Conservation (phyloP, 768 basidiomycete genomes). For the Pleurotus eryngii region DNA sequence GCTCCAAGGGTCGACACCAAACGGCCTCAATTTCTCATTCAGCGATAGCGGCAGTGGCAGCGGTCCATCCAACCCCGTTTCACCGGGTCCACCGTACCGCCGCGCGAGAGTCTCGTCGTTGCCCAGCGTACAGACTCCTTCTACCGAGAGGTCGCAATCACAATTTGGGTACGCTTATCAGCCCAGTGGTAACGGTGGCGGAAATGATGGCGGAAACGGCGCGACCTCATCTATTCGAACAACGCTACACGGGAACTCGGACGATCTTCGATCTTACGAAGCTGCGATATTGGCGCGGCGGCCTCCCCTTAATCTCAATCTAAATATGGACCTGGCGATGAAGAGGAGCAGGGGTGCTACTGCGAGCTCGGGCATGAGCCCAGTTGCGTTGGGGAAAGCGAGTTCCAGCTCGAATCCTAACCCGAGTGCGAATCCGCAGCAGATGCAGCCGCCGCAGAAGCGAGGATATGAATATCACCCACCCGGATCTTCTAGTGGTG, state of each 20-base stretch:
- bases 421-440: too few relatives aligned
- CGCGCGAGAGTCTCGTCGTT: constrained; percentile 63
- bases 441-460: not conserved
- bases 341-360: constrained; percentile 29
- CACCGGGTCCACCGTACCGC: constrained; percentile 19
- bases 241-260: constrained; percentile 43
- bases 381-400: not conserved
- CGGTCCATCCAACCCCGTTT: constrained; percentile 12
- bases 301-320: constrained; percentile 53
- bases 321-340: constrained; percentile 50
- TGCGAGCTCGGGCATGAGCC: not conserved
- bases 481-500: not conserved
- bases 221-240: constrained; percentile 32
- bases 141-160: constrained; percentile 24
- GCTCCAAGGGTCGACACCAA: constrained; percentile 34
- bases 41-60: constrained; percentile 1
- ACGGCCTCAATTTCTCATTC: constrained; percentile 8
- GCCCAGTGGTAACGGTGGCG: constrained; percentile 16
- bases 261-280: constrained; percentile 71
- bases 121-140: constrained; percentile 67
- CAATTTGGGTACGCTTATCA: constrained; percentile 7
- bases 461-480: not conserved
- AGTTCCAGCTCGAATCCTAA: too few relatives aligned
- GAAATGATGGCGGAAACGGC: constrained; percentile 15
- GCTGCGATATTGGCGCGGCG: constrained; percentile 72